Percentiles rank a stretch among this genome's conserved stretches.
Conservation (phyloP, 352 stramenopile genomes). For the Globisporangium rhizosaccharum region DNA sequence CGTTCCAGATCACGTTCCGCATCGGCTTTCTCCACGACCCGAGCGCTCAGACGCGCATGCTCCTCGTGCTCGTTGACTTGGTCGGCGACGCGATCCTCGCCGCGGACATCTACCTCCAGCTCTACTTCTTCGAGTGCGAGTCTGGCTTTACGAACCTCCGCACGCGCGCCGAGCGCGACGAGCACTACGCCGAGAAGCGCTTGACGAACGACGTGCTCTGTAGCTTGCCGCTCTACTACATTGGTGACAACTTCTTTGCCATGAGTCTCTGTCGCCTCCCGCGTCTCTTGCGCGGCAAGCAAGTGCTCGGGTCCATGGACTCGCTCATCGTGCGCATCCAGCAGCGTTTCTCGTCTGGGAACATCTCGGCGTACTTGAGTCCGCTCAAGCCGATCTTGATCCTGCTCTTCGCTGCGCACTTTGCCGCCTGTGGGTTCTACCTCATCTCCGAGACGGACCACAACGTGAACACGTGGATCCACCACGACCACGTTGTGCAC, state of each 20-base stretch:
- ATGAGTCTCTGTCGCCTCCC: slow-evolving; percentile 60
- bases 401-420: slow-evolving; percentile 56
- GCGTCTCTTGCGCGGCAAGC: slow-evolving; percentile 34
- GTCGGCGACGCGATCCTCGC: slow-evolving; percentile 34
- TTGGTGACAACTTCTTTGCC: slow-evolving; percentile 39
- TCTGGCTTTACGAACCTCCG: slow-evolving; percentile 41
- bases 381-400: slow-evolving; percentile 62
- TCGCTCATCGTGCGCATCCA: slow-evolving; percentile 65
- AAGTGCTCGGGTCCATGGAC: slow-evolving; percentile 41
- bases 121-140: slow-evolving; percentile 78
- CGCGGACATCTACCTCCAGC: slow-evolving; percentile 58
- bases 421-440: slow-evolving; percentile 65
- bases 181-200: slow-evolving; percentile 30
- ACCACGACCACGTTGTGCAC: slow-evolving; percentile 68
- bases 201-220: slow-evolving; percentile 39
- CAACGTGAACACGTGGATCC: slow-evolving; percentile 59
- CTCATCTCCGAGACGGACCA: slow-evolving; percentile 58
- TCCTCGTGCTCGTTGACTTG: slow-evolving; percentile 35
- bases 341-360: slow-evolving; percentile 51
- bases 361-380: slow-evolving; percentile 60
- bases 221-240: slow-evolving; percentile 63
- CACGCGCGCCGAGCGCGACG: slow-evolving; percentile 37
- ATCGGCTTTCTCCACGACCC: slow-evolving; percentile 54
- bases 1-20: slow-evolving; percentile 63
- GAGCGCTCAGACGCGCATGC: slow-evolving; percentile 7